phyloP scores from a whole-genome alignment of 257 asterid species.

The Solanum microdontum region DNA sequence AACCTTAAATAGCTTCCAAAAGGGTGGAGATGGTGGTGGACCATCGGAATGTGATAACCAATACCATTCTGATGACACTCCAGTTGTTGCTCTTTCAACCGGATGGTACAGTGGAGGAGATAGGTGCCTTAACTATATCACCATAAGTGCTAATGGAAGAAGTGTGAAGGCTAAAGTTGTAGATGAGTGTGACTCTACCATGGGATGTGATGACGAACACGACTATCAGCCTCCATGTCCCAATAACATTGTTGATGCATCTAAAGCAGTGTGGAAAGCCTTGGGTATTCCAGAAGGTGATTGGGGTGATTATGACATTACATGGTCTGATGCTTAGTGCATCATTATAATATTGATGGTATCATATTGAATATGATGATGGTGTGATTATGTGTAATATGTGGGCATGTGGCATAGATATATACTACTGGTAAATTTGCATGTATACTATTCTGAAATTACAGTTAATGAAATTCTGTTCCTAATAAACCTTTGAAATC shows the following conservation, averaged over 20 bases:
- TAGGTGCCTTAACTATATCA: slow-evolving; percentile 11
- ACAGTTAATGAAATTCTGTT: neutral
- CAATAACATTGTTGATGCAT: neutral
- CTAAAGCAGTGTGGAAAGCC: slow-evolving; percentile 9
- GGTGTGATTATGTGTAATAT: neutral
- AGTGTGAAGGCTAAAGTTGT: neutral
- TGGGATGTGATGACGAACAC: neutral
- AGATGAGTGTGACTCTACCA: neutral
- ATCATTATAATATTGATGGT: neutral
- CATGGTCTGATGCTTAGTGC: neutral
- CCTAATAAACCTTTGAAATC: neutral
- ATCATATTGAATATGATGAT: neutral
- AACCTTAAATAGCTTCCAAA: slow-evolving; percentile 30
- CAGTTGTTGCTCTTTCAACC: slow-evolving; percentile 30
- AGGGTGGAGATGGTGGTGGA: slow-evolving; percentile 37
- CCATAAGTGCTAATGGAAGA: slow-evolving; percentile 13
- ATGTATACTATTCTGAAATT: neutral
- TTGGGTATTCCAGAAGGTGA: neutral
- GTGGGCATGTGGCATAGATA: neutral
- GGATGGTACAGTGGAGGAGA: slow-evolving; percentile 30
- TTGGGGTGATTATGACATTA: slow-evolving; percentile 26
- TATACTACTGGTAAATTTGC: neutral
- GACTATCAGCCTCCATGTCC: neutral
- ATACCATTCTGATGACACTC: slow-evolving; percentile 26
- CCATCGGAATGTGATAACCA: slow-evolving; percentile 28